These are phyloP conservation scores for Aspergillus carbonarius DNA, from an alignment of 2,329 filamentous ascomycete species.

Conservation along the genomic window DNA sequence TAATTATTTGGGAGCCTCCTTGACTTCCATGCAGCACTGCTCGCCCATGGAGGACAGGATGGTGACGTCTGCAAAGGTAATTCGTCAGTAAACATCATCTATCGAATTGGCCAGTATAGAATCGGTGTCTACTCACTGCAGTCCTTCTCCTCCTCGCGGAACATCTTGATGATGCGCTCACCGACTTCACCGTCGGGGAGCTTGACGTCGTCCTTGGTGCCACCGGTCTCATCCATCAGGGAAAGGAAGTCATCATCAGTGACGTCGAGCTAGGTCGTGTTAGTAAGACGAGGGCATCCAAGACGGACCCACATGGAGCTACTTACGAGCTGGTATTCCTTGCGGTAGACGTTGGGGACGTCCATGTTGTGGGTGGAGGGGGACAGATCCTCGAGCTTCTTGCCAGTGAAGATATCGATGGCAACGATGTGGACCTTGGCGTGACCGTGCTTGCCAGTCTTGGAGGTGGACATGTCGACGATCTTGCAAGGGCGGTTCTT, in stretches of 20 bases:
- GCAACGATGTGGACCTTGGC: conserved; percentile 99
- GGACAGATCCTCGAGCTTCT: conserved; percentile 99
- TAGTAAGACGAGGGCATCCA: neutral
- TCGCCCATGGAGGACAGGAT: conserved; percentile 96
- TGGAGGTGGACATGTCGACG: conserved; percentile 99
- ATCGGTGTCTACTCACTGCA: conserved; percentile 67
- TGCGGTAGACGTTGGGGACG: conserved; percentile 87
- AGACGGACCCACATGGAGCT: neutral
- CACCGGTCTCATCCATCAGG: conserved; percentile 83
- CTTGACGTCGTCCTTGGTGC: conserved; percentile 93
- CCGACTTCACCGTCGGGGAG: conserved; percentile 86
- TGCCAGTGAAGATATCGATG: conserved; percentile 98
- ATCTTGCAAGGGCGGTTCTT: conserved; percentile 99
- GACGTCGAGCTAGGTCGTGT: conserved; percentile 71
- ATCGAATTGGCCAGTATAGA: neutral
- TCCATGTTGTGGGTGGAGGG: conserved; percentile 88
- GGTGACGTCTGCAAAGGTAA: conserved; percentile 68
- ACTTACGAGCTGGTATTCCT: conserved; percentile 93
- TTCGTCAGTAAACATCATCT: neutral
- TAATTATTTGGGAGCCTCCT: conserved; percentile 68
- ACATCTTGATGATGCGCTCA: conserved; percentile 79
- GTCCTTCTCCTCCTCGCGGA: conserved; percentile 82
- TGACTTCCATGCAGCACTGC: conserved; percentile 86
- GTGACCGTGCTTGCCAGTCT: conserved; percentile 99
- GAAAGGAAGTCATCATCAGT: conserved; percentile 92